Evolutionary conservation across 192 early-diverging fungal genomes (phyloP).

Genomic region (Dissophora ornata): DNA sequence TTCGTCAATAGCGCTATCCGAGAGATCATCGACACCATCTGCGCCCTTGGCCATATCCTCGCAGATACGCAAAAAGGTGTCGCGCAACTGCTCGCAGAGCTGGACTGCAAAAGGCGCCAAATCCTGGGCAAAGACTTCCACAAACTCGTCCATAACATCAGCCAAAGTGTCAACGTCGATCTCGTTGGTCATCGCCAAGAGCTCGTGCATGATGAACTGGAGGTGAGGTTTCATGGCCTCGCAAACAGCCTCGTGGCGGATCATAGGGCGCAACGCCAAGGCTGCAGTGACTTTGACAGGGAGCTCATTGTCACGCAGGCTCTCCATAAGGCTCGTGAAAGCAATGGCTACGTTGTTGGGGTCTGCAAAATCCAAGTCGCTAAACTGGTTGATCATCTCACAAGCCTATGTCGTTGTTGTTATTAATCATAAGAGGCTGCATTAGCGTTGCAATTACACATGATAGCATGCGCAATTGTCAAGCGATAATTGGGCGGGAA

Average conservation of each 20-base stretch:
- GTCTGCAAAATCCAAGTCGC: slow-evolving; percentile 71
- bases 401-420: too few species aligned
- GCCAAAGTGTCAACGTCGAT: slow-evolving; percentile 94
- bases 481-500: slow-evolving; percentile 2
- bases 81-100: slow-evolving; percentile 86
- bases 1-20: slow-evolving; percentile 72
- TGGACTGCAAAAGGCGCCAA: slow-evolving; percentile 95
- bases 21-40: slow-evolving; percentile 55
- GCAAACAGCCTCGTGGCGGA: slow-evolving; percentile 70
- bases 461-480: too few species aligned
- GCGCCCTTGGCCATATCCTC: slow-evolving; percentile 60
- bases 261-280: slow-evolving; percentile 81
- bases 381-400: slow-evolving; percentile 67
- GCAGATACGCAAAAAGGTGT: slow-evolving; percentile 86
- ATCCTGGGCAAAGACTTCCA: slow-evolving; percentile 90
- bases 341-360: slow-evolving; percentile 64
- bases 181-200: slow-evolving; percentile 91
- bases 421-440: too few species aligned
- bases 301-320: slow-evolving; percentile 81
- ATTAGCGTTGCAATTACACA: too few species aligned
- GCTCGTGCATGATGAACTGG: slow-evolving; percentile 60
- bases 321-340: slow-evolving; percentile 66
- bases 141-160: slow-evolving; percentile 89
- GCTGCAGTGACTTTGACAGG: slow-evolving; percentile 92
- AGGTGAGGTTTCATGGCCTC: slow-evolving; percentile 56